These are phyloP conservation scores for Porpolomopsis calyptriformis DNA, from an alignment of 768 basidiomycete species.

Conservation along the genomic window DNA sequence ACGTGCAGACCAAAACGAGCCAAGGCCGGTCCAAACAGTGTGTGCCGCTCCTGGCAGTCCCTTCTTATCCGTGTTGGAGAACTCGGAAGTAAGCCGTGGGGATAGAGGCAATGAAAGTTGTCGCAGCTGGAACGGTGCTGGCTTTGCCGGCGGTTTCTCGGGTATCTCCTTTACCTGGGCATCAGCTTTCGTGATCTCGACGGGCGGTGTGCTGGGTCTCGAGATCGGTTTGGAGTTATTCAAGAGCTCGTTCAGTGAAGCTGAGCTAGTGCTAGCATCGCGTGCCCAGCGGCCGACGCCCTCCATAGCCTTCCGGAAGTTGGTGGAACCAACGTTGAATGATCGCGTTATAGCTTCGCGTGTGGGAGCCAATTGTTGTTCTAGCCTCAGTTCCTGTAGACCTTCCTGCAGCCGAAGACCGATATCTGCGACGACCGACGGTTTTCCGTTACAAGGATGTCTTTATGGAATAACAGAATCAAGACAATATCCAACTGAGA, in stretches of 20 bases:
- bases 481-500: neutral
- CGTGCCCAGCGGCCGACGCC: constrained; percentile 69
- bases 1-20: constrained; percentile 1
- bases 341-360: constrained; percentile 81
- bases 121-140: neutral
- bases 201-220: neutral
- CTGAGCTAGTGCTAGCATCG: constrained; percentile 12
- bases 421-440: constrained; percentile 82
- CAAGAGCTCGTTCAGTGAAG: constrained; percentile 18
- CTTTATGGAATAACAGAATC: constrained; percentile 26
- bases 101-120: constrained; percentile 1
- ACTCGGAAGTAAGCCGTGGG: neutral
- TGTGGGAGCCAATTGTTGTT: constrained; percentile 89
- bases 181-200: neutral
- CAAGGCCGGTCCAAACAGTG: neutral
- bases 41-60: neutral
- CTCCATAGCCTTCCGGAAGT: constrained; percentile 83
- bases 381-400: constrained; percentile 84
- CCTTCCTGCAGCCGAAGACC: constrained; percentile 88
- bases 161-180: neutral
- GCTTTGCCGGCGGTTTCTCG: neutral
- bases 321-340: constrained; percentile 60
- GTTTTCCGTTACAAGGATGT: constrained; percentile 89
- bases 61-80: neutral
- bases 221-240: neutral